phyloP scores from a whole-genome alignment of 192 early-diverging fungal genomes.

The Podila horticola region DNA sequence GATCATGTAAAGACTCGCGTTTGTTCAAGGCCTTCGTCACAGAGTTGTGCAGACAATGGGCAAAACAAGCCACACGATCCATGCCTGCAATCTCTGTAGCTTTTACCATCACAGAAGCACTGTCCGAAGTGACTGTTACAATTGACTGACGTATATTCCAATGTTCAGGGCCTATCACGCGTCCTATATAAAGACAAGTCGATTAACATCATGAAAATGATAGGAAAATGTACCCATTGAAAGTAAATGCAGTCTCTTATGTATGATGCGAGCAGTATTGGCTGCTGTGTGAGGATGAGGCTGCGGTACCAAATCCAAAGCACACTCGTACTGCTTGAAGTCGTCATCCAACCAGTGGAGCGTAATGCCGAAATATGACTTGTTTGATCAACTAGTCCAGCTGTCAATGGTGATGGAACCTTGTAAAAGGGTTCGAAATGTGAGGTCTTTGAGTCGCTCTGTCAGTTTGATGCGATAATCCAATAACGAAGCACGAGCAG shows the following conservation, averaged over 20 bases:
- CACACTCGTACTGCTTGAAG: slow-evolving; percentile 5
- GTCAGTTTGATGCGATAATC: slow-evolving; percentile 3
- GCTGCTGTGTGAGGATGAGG: slow-evolving; percentile 17
- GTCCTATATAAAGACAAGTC: neutral
- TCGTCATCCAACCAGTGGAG: slow-evolving; percentile 17
- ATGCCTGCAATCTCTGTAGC: neutral
- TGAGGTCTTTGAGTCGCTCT: neutral
- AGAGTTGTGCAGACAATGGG: slow-evolving; percentile 18
- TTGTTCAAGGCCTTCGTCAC: neutral
- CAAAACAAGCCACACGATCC: slow-evolving; percentile 8
- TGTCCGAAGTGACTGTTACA: slow-evolving; percentile 7
- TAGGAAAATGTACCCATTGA: no score
- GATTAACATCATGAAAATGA: neutral
- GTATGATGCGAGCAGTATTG: neutral
- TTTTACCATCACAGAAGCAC: slow-evolving; percentile 16
- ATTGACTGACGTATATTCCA: neutral
- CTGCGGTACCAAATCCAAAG: slow-evolving; percentile 8
- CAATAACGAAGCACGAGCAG: neutral
- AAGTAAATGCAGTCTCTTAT: neutral
- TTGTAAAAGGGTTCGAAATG: slow-evolving; percentile 6
- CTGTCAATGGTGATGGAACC: neutral
- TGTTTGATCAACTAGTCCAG: slow-evolving; percentile 13
- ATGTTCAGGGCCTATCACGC: neutral
- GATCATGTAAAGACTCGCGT: neutral
- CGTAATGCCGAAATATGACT: slow-evolving; percentile 3